These are phyloP conservation scores for Aspergillus costaricaensis DNA, from an alignment of 2,329 filamentous ascomycete genomes.

Conservation along the genomic window DNA sequence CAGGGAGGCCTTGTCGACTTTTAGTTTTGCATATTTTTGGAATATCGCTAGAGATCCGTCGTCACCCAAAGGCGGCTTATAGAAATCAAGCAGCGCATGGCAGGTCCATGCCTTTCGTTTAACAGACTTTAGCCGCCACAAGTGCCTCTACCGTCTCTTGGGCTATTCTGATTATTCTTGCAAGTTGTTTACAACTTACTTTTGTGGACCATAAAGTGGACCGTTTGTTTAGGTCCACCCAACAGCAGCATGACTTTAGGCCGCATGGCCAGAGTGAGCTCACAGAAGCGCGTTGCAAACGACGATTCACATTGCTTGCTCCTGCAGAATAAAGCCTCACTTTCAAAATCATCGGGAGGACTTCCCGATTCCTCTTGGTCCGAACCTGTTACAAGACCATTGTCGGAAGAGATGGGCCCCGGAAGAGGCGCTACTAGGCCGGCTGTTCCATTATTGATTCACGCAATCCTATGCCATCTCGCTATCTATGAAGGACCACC, in stretches of 20 bases:
- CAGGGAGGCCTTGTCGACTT: neutral
- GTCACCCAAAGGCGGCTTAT: conserved; percentile 6
- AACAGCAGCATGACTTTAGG: neutral
- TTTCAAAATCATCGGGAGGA: neutral
- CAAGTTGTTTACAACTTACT: neutral
- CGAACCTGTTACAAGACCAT: neutral
- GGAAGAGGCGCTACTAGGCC: neutral
- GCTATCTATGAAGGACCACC: neutral
- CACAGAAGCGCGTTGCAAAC: neutral
- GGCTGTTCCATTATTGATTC: neutral
- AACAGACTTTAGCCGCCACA: neutral
- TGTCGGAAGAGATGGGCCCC: neutral
- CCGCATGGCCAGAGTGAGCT: neutral
- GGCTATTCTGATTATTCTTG: neutral
- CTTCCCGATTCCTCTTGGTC: neutral
- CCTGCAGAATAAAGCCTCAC: neutral
- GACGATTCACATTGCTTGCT: neutral
- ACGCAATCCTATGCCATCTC: neutral
- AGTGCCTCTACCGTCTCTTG: neutral
- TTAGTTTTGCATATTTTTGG: conserved; percentile 1
- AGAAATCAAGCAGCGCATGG: conserved; percentile 15
- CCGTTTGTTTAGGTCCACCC: neutral
- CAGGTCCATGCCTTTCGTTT: conserved; percentile 10
- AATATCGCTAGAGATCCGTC: neutral
- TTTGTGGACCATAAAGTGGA: neutral